Evolutionary conservation across 2,329 filamentous ascomycete species (phyloP), one percentile per base, ranked within the genome.

Genomic region (Diaporthe destruens): DNA sequence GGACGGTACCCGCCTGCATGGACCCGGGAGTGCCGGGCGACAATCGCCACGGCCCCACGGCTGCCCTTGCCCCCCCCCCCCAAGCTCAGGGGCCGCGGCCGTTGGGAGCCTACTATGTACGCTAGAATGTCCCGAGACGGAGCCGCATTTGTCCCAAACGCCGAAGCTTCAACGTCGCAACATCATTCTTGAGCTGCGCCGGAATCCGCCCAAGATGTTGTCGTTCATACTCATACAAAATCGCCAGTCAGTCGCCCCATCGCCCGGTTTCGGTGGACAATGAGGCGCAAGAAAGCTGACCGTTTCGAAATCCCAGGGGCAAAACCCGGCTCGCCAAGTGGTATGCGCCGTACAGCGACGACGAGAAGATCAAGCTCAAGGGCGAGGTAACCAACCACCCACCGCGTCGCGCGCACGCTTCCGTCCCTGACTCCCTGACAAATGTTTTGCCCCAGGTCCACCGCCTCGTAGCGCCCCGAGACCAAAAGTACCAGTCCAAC

Each of bases 401-500:
- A 61, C 65, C 72, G 57, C n/a, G 44, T 65, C 25, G 54, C 39
- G 51, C 51, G 36, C 56, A 57, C 68, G 39, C 61, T 51, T 32
- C 34, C 34, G 23, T 20, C n/a, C 49, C 49, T 71, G 73, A 63
- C 61, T 20, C n/a, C 49, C 49, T 71, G 73, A 63, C 61, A 23
- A 20, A 3, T 11, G 2, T 34, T 49, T 23, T 23, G n/a, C 74
- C 71, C 63, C 78, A 95, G 92, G 94, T 98, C 79, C 96, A 99
- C 88, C 95, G 96, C 75, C 94, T 99, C 77, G 96, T 99, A 74
- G 96, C 96, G 0, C 96, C 96, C 8, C 94, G 96, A 80, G 96
- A 99, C 84, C 96, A 99, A 82, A 99, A 99, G 82, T 98, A 99
- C 87, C 96, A 99, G 83, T 98, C 95, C 85, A 99, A 99, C 86